A percentile compares a stretch with the other conserved stretches of the same genome.
phyloP scores from a whole-genome alignment of 1,284 basidiomycete species.

The Ustilago curta region DNA sequence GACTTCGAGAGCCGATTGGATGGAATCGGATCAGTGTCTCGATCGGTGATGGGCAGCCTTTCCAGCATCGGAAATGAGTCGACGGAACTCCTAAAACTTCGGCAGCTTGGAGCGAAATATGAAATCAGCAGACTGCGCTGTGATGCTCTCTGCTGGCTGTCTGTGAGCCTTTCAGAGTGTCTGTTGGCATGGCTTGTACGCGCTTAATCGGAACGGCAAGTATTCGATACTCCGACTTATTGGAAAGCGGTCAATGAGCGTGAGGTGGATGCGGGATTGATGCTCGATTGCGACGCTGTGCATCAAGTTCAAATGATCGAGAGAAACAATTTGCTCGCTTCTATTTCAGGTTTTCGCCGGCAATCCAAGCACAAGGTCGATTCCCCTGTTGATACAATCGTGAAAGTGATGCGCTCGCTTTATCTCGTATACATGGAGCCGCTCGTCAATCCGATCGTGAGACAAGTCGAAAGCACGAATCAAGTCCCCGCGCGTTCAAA shows the following conservation, averaged over 20 bases:
- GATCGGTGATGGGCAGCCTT: no score
- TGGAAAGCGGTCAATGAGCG: background rate
- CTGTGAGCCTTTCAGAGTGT: background rate
- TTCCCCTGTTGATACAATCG: background rate
- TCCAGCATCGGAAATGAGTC: background rate
- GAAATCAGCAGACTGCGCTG: background rate
- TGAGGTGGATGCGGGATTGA: conserved; percentile 13
- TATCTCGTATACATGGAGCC: background rate
- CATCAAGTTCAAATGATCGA: conserved; percentile 27
- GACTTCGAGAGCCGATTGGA: no score
- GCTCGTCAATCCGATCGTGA: background rate
- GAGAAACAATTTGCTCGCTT: conserved; percentile 7
- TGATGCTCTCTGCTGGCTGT: background rate
- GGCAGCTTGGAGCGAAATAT: background rate
- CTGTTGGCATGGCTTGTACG: background rate
- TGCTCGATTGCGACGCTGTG: conserved; percentile 26
- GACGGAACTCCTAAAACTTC: conserved; percentile 11
- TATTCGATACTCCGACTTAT: conserved; percentile 6
- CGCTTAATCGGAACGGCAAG: background rate
- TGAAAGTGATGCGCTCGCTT: background rate
- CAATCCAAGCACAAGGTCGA: conserved; percentile 5
- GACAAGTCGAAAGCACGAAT: no score
- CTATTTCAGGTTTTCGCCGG: background rate
- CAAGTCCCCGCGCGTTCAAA: no score
- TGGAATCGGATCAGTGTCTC: no score